Conservation (phyloP, 495 filamentous ascomycete genomes). For the Daldinia concentrica region DNA sequence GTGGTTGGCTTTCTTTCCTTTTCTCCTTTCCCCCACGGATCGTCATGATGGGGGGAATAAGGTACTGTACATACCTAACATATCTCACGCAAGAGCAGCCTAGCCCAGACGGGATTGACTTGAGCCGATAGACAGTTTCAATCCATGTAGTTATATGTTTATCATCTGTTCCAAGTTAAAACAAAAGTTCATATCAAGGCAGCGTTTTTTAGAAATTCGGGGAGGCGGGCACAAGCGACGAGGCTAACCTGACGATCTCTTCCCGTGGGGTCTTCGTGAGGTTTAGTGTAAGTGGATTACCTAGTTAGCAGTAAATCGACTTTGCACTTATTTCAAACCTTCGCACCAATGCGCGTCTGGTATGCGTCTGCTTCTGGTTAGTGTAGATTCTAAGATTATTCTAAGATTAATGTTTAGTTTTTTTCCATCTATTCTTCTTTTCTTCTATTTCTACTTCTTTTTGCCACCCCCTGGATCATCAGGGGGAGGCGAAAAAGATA, state of each 20-base stretch:
- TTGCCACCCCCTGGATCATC: slow-evolving; percentile 50
- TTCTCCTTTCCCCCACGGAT: neutral
- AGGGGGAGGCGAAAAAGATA: slow-evolving; percentile 45
- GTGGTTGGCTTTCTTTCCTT: slow-evolving; percentile 13
- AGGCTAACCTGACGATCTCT: slow-evolving; percentile 30
- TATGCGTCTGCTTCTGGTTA: slow-evolving; percentile 3
- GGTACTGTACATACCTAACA: slow-evolving; percentile 5
- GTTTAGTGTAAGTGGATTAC: slow-evolving; percentile 1
- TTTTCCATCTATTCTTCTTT: slow-evolving; percentile 1
- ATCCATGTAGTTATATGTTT: slow-evolving; percentile 8
- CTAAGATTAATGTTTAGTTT: slow-evolving; percentile 19
- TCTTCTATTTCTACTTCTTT: slow-evolving; percentile 11
- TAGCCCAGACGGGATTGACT: slow-evolving; percentile 21
- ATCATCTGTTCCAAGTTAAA: slow-evolving; percentile 8
- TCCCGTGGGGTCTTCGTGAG: slow-evolving; percentile 15
- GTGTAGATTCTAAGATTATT: slow-evolving; percentile 15
- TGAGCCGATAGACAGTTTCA: slow-evolving; percentile 27
- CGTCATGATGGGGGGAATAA: slow-evolving; percentile 3
- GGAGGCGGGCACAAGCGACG: slow-evolving; percentile 9
- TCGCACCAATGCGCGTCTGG: neutral
- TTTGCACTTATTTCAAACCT: slow-evolving; percentile 9
- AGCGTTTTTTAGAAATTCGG: slow-evolving; percentile 11
- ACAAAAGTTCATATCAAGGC: slow-evolving; percentile 21
- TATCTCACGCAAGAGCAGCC: neutral
- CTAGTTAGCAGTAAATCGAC: slow-evolving; percentile 10